Percentiles rank a stretch among this genome's conserved stretches.
Evolutionary conservation across 257 asterid genomes (phyloP).

Genomic region (Solanum dulcamara): DNA sequence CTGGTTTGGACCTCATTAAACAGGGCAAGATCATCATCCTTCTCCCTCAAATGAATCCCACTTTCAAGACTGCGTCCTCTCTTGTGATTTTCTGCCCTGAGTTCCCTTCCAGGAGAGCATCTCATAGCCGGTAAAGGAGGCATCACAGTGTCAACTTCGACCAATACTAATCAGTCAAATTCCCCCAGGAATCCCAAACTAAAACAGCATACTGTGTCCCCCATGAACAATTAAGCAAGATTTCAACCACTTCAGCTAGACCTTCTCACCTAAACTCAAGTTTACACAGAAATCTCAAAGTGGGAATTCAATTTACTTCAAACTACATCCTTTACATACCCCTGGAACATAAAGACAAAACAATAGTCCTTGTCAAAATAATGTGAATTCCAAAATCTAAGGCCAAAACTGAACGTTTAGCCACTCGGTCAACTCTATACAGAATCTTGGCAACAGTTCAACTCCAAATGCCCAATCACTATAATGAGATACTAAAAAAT

Average conservation of each 20-base stretch:
- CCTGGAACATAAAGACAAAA: background rate
- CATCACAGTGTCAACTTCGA: conserved; percentile 28
- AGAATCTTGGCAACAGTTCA: background rate
- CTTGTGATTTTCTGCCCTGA: conserved; percentile 62
- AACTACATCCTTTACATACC: background rate
- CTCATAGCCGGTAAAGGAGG: conserved; percentile 86
- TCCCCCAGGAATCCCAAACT: conserved; percentile 13
- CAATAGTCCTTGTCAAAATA: background rate
- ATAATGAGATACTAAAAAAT: background rate
- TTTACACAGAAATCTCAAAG: background rate
- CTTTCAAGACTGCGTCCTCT: conserved; percentile 85
- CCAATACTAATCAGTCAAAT: conserved; percentile 13
- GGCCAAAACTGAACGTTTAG: background rate
- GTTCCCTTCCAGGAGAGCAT: conserved; percentile 71
- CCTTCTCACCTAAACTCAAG: background rate
- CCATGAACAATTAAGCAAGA: background rate
- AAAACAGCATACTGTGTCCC: conserved; percentile 16
- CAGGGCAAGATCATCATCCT: conserved; percentile 82
- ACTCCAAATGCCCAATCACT: background rate
- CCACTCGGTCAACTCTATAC: background rate
- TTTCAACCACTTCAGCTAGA: background rate
- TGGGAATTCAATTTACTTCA: background rate
- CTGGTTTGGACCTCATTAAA: conserved; percentile 83
- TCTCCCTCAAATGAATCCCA: conserved; percentile 43
- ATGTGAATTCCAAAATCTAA: background rate